Conservation (phyloP, 1,284 basidiomycete species). For the Inonotus hispidus region DNA sequence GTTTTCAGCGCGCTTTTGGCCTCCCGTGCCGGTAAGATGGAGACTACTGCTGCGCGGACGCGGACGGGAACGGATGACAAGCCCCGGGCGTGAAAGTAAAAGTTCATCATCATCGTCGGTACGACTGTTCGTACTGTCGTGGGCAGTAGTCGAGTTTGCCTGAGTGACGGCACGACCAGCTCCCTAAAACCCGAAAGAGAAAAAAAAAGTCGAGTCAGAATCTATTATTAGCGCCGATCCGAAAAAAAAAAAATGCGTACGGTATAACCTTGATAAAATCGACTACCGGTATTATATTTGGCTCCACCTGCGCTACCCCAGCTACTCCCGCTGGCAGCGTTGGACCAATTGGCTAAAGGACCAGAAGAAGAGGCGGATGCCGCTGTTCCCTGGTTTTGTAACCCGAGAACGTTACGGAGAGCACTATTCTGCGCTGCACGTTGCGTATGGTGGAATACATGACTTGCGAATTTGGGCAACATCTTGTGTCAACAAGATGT, state of each 20-base stretch:
- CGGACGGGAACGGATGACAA: conserved; percentile 29
- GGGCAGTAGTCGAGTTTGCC: conserved; percentile 48
- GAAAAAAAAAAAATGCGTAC: conserved; percentile 29
- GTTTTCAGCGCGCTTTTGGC: conserved; percentile 36
- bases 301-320: conserved; percentile 56
- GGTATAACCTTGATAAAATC: conserved; percentile 59
- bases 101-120: conserved; percentile 57
- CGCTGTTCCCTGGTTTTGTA: conserved; percentile 38
- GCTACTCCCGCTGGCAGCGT: conserved; percentile 43
- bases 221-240: not conserved
- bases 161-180: conserved; percentile 65
- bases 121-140: conserved; percentile 40
- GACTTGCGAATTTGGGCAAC: conserved; percentile 76
- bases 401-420: conserved; percentile 68
- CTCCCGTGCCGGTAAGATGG: conserved; percentile 38
- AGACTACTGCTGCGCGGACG: conserved; percentile 57
- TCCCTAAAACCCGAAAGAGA: conserved; percentile 35
- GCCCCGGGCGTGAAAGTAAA: conserved; percentile 26
- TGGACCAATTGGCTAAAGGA: conserved; percentile 34
- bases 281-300: conserved; percentile 61
- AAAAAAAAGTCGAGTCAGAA: not conserved
- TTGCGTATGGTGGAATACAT: conserved; percentile 65
- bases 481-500: conserved; percentile 32
- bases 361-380: conserved; percentile 29
- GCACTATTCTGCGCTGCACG: conserved; percentile 61